Evolutionary conservation across 225 moss, liverwort and hornwort genomes (phyloP).

Genomic region (Physcomitrellopsis africana): DNA sequence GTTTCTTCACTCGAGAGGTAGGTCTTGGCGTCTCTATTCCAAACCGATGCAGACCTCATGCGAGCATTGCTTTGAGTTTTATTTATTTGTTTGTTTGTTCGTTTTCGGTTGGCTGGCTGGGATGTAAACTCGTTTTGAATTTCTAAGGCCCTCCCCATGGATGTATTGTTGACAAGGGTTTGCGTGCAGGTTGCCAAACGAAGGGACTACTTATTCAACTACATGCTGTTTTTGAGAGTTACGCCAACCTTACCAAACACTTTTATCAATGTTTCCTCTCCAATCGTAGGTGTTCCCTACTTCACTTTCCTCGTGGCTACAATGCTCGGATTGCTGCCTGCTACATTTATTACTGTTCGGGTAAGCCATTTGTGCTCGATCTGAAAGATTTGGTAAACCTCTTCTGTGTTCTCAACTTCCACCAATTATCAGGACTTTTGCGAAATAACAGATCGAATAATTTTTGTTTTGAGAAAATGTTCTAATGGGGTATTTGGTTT

Average conservation of each 20-base stretch:
- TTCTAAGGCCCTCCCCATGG: not conserved
- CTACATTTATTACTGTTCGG: conserved; percentile 86
- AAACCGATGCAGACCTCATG: not conserved
- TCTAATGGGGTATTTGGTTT: not conserved
- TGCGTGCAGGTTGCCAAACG: conserved; percentile 78
- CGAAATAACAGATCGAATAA: not conserved
- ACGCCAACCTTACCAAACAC: conserved; percentile 96
- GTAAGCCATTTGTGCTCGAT: conserved; percentile 45
- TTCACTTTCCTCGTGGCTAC: conserved; percentile 77
- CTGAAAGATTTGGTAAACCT: conserved; percentile 3
- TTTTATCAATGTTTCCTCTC: conserved; percentile 92
- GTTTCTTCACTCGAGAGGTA: conserved; percentile 78
- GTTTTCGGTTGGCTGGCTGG: not conserved
- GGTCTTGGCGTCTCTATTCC: conserved; percentile 19
- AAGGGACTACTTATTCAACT: conserved; percentile 75
- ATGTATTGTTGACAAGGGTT: conserved; percentile 12
- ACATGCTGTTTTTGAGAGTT: conserved; percentile 92
- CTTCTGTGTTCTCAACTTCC: not conserved
- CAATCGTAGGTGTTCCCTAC: conserved; percentile 89
- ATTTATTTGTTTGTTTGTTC: conserved; percentile 9
- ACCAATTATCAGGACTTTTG: conserved; percentile 14
- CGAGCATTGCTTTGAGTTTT: not conserved
- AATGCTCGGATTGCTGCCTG: conserved; percentile 81
- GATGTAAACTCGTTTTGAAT: not conserved
- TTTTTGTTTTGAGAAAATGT: too few relatives aligned